Evolutionary conservation across 2,329 filamentous ascomycete genomes (phyloP), one percentile per base, ranked within the genome.

Genomic region (Ascochyta fabae): DNA sequence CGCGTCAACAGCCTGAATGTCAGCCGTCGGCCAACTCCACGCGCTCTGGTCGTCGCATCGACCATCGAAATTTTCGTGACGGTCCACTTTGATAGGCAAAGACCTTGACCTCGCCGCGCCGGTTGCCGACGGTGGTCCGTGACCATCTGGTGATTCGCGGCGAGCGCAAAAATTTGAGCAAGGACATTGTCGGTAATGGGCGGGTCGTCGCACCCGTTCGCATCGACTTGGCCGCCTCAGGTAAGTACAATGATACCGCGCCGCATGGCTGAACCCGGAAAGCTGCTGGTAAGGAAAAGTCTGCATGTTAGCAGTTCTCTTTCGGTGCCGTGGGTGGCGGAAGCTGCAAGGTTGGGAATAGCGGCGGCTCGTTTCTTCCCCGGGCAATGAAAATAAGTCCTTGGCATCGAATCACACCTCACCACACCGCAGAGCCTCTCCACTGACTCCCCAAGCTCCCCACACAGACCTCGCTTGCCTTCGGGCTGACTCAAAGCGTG

Each of bases 41-140:
- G 63, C 56, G 64, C 61, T 67, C 65, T 65, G 57, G 66, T 62
- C 48, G 61, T 57, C 56, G 44, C 50, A 56, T 64, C 49, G 60
- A 62, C 58, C 60, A 62, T 55, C 48, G 57, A 66, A 72, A 68
- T 67, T 72, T 71, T 72, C 68, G 67, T 66, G 50, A 46, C 62
- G 64, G 70, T 67, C 71, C 70, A 74, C 65, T 61, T 60, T 52
- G 34, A 59, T 57, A 61, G 59, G 59, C 52, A 62, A 56, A 54
- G 49, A 36, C 33, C 43, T 53, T 47, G 57, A 52, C 46, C 56
- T 62, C 53, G 59, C 53, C 49, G 61, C 54, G 59, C 56, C 47
- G 44, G 62, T 57, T 56, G 56, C 60, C 51, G 56, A 55, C 19
- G 48, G 47, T 60, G 61, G 49, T 59, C 59, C 62, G 60, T 64